Evolutionary conservation across 1,139 yeast species (phyloP).

Genomic region (Sugiyamaella grinbergsii): DNA sequence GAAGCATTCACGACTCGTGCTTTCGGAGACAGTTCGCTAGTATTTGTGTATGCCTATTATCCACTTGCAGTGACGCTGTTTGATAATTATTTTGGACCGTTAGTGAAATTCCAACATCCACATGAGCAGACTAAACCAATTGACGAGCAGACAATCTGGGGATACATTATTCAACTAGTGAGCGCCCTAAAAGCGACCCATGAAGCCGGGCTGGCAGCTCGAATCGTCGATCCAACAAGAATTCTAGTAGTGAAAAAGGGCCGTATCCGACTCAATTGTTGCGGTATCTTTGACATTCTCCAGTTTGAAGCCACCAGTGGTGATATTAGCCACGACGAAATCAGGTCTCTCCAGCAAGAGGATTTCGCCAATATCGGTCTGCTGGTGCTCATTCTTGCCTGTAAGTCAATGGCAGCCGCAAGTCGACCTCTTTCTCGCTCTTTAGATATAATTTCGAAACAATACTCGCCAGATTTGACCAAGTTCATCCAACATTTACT

Average conservation of each 20-base stretch:
- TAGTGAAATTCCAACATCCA: constrained; percentile 26
- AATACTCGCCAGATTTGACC: constrained; percentile 27
- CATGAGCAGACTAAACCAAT: constrained; percentile 36
- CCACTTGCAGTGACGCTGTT: constrained; percentile 63
- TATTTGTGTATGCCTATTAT: constrained; percentile 66
- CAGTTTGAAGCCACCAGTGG: constrained; percentile 43
- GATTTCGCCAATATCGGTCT: constrained; percentile 63
- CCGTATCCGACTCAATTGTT: constrained; percentile 68
- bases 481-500: constrained; percentile 24
- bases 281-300: constrained; percentile 73
- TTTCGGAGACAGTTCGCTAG: constrained; percentile 69
- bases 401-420: constrained; percentile 38
- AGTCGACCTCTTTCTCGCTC: constrained; percentile 26
- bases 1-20: constrained; percentile 90
- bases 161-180: constrained; percentile 69
- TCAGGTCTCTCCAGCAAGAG: constrained; percentile 47
- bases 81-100: constrained; percentile 54
- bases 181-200: constrained; percentile 65
- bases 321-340: constrained; percentile 31
- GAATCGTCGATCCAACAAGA: constrained; percentile 65
- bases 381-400: constrained; percentile 58
- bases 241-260: constrained; percentile 71
- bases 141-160: constrained; percentile 73
- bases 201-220: constrained; percentile 59
- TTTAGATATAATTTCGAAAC: constrained; percentile 29